Conservation (phyloP, 2,329 filamentous ascomycete genomes). For the Macrophomina phaseolina region DNA sequence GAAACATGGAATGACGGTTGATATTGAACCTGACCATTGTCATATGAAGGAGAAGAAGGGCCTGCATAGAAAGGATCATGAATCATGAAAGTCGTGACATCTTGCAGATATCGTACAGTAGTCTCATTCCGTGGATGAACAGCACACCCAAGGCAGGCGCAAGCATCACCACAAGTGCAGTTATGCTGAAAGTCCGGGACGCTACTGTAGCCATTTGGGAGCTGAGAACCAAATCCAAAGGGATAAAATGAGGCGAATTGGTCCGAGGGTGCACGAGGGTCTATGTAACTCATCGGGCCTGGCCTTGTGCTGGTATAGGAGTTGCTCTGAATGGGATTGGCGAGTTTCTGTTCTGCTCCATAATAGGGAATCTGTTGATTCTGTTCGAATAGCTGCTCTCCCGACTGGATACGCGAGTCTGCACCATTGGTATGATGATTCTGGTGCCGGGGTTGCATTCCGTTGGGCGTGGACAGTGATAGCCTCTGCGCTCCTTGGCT, state of each 20-base stretch:
- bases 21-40: conserved; percentile 6
- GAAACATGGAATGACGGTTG: conserved; percentile 1
- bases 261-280: not conserved
- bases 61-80: conserved; percentile 12
- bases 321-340: conserved; percentile 1
- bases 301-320: not conserved
- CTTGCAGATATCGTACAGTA: conserved; percentile 60
- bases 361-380: conserved; percentile 6
- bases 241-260: conserved; percentile 1
- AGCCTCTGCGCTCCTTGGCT: not conserved
- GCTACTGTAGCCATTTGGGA: not conserved
- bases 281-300: not conserved
- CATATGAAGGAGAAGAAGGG: conserved; percentile 10
- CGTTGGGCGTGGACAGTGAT: not conserved
- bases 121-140: conserved; percentile 71
- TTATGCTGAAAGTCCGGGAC: conserved; percentile 43
- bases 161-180: conserved; percentile 69
- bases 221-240: not conserved
- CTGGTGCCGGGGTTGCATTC: not conserved
- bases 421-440: not conserved
- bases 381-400: conserved; percentile 1
- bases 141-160: conserved; percentile 71
- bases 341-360: not conserved
- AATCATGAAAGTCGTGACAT: conserved; percentile 25
- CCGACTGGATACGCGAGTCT: conserved; percentile 2